Conservation (phyloP, 495 filamentous ascomycete genomes). For the Talaromyces thailandensis region DNA sequence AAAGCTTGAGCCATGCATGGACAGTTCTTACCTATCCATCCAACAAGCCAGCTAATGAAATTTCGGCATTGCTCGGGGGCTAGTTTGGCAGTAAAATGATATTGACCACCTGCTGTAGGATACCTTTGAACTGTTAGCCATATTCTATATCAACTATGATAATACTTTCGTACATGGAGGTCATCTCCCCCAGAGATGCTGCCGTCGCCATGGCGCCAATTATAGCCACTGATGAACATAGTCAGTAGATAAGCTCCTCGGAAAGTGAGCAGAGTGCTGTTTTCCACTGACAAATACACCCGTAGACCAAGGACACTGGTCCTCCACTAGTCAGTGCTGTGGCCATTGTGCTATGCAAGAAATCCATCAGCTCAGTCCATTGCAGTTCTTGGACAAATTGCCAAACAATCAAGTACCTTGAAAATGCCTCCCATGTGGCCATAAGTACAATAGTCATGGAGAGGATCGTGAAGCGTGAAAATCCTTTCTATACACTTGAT, state of each 20-base stretch:
- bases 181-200: background rate
- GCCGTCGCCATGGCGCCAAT: background rate
- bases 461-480: background rate
- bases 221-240: background rate
- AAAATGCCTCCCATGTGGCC: background rate
- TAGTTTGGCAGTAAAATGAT: constrained; percentile 52
- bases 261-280: background rate
- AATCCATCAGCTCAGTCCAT: background rate
- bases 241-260: background rate
- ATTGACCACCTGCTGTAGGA: constrained; percentile 41
- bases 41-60: constrained; percentile 44
- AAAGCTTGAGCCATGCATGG: background rate
- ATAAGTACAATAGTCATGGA: background rate
- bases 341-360: background rate
- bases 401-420: background rate
- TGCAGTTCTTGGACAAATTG: background rate
- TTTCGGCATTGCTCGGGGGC: constrained; percentile 41
- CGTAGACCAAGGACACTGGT: background rate
- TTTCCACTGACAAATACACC: background rate
- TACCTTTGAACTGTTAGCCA: constrained; percentile 17
- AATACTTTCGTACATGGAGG: background rate
- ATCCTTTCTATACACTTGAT: background rate
- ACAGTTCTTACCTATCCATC: constrained; percentile 44
- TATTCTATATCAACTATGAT: background rate
- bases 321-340: background rate